A percentile compares a stretch with the other conserved stretches of the same genome.
These are phyloP conservation scores for Candida insectalens DNA, from an alignment of 805 yeast genomes.

Conservation along the genomic window DNA sequence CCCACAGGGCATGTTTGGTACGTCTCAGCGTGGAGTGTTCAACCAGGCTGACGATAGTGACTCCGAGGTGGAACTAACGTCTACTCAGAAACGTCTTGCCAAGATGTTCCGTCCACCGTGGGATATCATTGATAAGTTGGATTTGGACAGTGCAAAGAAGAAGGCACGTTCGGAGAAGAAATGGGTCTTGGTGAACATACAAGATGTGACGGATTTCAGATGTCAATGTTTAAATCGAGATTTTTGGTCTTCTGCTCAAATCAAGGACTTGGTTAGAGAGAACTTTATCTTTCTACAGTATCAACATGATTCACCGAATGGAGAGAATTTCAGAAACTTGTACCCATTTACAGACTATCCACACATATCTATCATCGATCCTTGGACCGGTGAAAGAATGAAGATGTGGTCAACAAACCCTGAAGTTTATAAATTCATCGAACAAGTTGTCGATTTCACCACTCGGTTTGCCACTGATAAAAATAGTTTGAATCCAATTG, in stretches of 20 bases:
- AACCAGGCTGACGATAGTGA: slow-evolving; percentile 40
- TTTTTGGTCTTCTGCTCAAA: slow-evolving; percentile 67
- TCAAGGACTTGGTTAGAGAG: slow-evolving; percentile 55
- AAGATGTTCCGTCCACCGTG: slow-evolving; percentile 87
- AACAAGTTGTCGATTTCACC: slow-evolving; percentile 64
- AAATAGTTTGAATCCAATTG: slow-evolving; percentile 54
- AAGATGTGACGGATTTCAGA: slow-evolving; percentile 73
- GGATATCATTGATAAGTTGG: slow-evolving; percentile 64
- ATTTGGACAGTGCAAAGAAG: slow-evolving; percentile 64
- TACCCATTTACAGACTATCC: slow-evolving; percentile 70
- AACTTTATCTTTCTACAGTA: slow-evolving; percentile 82
- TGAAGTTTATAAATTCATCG: slow-evolving; percentile 45
- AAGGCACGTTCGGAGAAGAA: slow-evolving; percentile 55
- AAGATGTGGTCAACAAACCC: slow-evolving; percentile 72
- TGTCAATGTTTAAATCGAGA: slow-evolving; percentile 91
- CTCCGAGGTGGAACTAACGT: slow-evolving; percentile 25
- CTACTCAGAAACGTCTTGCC: slow-evolving; percentile 63
- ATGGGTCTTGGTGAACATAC: slow-evolving; percentile 86
- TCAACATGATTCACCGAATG: slow-evolving; percentile 67
- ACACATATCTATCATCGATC: slow-evolving; percentile 87
- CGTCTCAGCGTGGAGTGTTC: slow-evolving; percentile 43
- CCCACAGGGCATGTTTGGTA: slow-evolving; percentile 32
- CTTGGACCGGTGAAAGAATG: slow-evolving; percentile 89
- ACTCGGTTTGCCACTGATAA: slow-evolving; percentile 54
- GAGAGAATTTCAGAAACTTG: slow-evolving; percentile 59